phyloP scores from a whole-genome alignment of 2,329 filamentous ascomycete genomes.

The Elsinoe necatrix region DNA sequence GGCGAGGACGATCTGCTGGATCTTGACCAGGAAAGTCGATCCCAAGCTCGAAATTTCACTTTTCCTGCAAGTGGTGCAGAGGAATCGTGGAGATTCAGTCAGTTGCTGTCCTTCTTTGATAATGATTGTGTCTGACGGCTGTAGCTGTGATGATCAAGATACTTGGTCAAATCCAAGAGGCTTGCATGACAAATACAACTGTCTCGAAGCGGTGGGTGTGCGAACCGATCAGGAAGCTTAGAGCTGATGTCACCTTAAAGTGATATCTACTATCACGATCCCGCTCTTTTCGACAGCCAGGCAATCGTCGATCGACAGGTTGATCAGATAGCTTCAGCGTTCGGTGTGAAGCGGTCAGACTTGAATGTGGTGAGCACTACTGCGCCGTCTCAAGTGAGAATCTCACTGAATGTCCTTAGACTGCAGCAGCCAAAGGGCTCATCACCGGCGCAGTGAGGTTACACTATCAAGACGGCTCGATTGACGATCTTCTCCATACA shows the following conservation, averaged over 20 bases:
- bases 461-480: slow-evolving; percentile 38
- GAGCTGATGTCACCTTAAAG: slow-evolving; percentile 39
- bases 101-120: slow-evolving; percentile 9
- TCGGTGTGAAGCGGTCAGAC: slow-evolving; percentile 54
- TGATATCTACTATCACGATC: slow-evolving; percentile 72
- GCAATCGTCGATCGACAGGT: slow-evolving; percentile 60
- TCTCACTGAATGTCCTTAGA: slow-evolving; percentile 30
- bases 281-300: slow-evolving; percentile 63
- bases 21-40: not conserved
- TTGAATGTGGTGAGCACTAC: slow-evolving; percentile 58
- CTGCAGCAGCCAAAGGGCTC: slow-evolving; percentile 65
- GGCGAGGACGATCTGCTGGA: not conserved
- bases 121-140: slow-evolving; percentile 14
- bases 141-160: slow-evolving; percentile 49
- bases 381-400: not conserved
- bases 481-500: slow-evolving; percentile 34
- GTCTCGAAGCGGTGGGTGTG: slow-evolving; percentile 4
- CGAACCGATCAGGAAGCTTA: not conserved
- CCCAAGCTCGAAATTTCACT: slow-evolving; percentile 12
- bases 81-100: slow-evolving; percentile 53
- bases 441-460: slow-evolving; percentile 52
- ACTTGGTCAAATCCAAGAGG: slow-evolving; percentile 47
- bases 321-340: slow-evolving; percentile 64
- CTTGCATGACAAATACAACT: slow-evolving; percentile 30
- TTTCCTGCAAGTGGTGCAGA: slow-evolving; percentile 49